Base-by-base conservation (phyloP, 129 eudicot species). In the Lonicera japonica region DNA sequence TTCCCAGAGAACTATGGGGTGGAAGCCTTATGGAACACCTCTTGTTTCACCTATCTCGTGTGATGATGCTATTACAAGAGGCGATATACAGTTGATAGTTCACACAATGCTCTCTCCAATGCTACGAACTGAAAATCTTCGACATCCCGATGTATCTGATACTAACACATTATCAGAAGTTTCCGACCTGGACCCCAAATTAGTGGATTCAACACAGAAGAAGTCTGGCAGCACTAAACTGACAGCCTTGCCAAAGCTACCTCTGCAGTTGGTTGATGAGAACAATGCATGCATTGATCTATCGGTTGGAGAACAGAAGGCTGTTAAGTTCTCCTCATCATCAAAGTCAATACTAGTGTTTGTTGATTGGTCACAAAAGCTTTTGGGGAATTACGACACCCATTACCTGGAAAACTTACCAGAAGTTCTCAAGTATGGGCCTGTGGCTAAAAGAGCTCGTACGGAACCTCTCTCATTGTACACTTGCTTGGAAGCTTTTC, bases 1-100 rank as follows among this genome's bases (percentile, higher is more conserved):
- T 77, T 70, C 72, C 29, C 82, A 78, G 67, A 74, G 83, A 60
- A 74, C 74, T 56, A 46, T 75, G 17, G 95, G 84, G 61, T 91
- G 97, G 98, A 87, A 91, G 62, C 80, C 95, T 25, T 87, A 82
- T 56, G 98, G 98, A 65, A 87, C 96, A 25, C 96, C 98, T 46
- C 89, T 92, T 56, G 91, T 92, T 41, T 87, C 80, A 19, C 88
- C 96, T 18, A 73, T 92, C 55, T 85, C 79, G 11, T 82, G 81
- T 62, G 87, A 85, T 64, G 95, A 83, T 66, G 78, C 80, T 39
- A 73, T 85, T 38, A 92, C 95, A 11, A 82, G 95, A 67, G 89
- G 91, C 46, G 96, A 92, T 69, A 77, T 92, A 68, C 98, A 92
- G 73, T 72, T 72, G 9, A 78, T 88, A 54, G 95, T 92, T 57